Conservation (phyloP, 2,329 filamentous ascomycete genomes). For the Ramichloridium luteum region DNA sequence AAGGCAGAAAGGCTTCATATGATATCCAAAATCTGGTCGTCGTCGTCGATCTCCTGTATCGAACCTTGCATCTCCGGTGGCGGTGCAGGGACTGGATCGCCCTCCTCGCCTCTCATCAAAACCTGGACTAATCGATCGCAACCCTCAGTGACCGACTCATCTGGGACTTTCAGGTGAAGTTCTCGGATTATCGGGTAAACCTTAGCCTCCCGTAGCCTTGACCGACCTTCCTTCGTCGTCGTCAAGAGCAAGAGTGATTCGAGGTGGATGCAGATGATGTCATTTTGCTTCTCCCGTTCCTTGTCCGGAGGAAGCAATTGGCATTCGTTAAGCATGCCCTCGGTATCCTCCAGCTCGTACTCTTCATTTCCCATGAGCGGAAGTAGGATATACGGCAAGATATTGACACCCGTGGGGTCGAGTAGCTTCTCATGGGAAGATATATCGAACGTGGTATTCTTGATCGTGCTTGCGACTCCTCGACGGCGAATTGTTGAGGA, state of each 20-base stretch:
- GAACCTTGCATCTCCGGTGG: constrained; percentile 28
- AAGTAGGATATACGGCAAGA: constrained; percentile 78
- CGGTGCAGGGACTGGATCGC: constrained; percentile 25
- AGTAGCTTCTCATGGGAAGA: constrained; percentile 56
- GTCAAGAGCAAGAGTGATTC: constrained; percentile 79
- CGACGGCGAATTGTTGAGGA: constrained; percentile 68
- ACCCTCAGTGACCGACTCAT: constrained; percentile 70
- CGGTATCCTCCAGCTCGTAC: constrained; percentile 73
- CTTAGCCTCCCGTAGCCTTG: constrained; percentile 60
- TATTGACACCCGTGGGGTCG: constrained; percentile 57
- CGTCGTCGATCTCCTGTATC: constrained; percentile 23
- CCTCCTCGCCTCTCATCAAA: constrained; percentile 66
- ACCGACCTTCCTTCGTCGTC: constrained; percentile 62
- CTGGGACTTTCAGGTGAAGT: constrained; percentile 62
- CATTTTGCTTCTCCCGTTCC: constrained; percentile 61
- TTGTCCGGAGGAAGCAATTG: constrained; percentile 87
- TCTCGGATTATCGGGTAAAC: constrained; percentile 87
- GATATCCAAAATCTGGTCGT: constrained; percentile 32
- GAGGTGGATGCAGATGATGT: constrained; percentile 73
- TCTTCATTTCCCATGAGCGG: constrained; percentile 82
- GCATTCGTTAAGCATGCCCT: constrained; percentile 78
- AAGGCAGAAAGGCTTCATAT: too few species aligned
- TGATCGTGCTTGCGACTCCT: constrained; percentile 93
- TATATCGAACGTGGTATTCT: constrained; percentile 81
- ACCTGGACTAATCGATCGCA: constrained; percentile 87